Evolutionary conservation across 495 filamentous ascomycete genomes (phyloP).

Genomic region (Trichoderma orchidacearum): DNA sequence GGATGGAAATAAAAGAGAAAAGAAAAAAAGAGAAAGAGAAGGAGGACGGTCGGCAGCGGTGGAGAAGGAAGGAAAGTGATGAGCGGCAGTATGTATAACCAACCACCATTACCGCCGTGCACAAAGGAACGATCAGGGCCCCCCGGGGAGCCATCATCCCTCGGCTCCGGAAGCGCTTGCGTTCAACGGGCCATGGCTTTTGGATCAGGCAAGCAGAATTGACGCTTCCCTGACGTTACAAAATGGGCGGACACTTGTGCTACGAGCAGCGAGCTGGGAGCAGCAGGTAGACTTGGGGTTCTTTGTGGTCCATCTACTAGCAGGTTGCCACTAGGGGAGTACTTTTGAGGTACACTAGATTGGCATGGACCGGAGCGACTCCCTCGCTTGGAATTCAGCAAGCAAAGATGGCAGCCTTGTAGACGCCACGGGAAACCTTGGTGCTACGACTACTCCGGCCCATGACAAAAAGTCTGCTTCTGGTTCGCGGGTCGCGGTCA

Average conservation of each 20-base stretch:
- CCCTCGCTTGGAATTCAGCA: not conserved
- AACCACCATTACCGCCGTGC: not conserved
- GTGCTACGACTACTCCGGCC: not conserved
- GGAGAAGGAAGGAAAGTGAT: not conserved
- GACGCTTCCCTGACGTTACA: not conserved
- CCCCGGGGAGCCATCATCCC: not conserved
- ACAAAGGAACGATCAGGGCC: not conserved
- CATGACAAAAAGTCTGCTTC: not conserved
- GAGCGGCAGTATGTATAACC: not conserved
- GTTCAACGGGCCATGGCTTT: not conserved
- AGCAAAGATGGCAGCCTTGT: not conserved
- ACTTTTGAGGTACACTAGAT: not conserved
- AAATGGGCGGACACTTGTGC: too few relatives aligned
- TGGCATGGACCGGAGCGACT: not conserved
- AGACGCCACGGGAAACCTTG: not conserved
- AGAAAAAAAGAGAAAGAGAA: not conserved
- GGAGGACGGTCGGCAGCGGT: not conserved
- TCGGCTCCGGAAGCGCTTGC: conserved; percentile 1
- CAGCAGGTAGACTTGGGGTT: too few relatives aligned
- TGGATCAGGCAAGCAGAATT: not conserved
- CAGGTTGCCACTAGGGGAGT: too few relatives aligned
- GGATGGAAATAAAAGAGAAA: conserved; percentile 2
- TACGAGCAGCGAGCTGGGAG: not conserved
- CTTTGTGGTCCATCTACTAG: too few relatives aligned
- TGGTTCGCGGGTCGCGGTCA: too few relatives aligned